Evolutionary conservation across 176 grass and related monocot species (phyloP).

Genomic region (Cenchrus fungigraminus): DNA sequence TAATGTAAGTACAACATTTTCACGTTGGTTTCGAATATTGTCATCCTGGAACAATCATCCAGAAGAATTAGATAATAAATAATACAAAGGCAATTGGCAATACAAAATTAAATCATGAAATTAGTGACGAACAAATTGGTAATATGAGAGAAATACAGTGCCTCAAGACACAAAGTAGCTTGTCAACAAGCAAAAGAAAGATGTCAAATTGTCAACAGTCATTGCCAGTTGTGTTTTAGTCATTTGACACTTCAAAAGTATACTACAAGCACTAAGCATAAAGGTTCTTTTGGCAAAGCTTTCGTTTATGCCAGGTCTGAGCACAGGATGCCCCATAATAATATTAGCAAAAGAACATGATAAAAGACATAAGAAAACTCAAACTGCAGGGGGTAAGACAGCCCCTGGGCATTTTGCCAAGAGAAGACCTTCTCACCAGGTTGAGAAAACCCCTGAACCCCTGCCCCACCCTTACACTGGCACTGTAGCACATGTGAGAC

Average conservation of each 20-base stretch:
- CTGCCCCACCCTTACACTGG: too few species aligned
- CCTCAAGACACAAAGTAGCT: not conserved
- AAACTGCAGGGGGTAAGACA: too few species aligned
- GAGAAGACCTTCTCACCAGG: too few species aligned
- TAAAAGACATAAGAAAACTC: not conserved
- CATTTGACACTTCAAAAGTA: slow-evolving; percentile 3
- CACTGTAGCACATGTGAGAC: too few species aligned
- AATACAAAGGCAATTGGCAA: slow-evolving; percentile 31
- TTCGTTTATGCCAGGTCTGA: not conserved
- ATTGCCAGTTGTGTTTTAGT: slow-evolving; percentile 3
- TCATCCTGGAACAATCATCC: slow-evolving; percentile 60
- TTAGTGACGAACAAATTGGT: not conserved
- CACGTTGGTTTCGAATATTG: slow-evolving; percentile 92
- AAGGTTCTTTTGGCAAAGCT: not conserved
- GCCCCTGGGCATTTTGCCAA: too few species aligned
- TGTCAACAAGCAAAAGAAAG: not conserved
- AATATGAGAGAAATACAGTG: not conserved
- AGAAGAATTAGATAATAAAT: slow-evolving; percentile 4
- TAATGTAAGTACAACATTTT: slow-evolving; percentile 85
- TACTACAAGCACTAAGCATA: not conserved
- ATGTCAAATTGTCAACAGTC: not conserved
- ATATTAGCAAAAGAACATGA: slow-evolving; percentile 11
- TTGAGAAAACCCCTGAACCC: too few species aligned
- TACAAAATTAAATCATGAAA: slow-evolving; percentile 1
- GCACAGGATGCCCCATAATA: not conserved